phyloP scores from a whole-genome alignment of 495 filamentous ascomycete genomes.

The Podospora sp. region DNA sequence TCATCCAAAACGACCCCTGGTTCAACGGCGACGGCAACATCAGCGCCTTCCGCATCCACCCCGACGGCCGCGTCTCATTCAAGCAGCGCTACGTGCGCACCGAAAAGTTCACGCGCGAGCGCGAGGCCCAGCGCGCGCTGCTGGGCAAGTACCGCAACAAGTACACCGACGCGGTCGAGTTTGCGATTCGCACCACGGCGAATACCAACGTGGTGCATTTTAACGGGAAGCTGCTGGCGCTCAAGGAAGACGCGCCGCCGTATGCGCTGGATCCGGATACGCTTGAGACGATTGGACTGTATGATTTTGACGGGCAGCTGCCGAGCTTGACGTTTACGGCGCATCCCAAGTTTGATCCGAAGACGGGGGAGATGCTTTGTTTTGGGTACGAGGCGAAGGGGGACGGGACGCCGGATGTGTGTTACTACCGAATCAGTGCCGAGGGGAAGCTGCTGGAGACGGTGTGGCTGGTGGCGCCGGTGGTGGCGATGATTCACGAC shows the following conservation, averaged over 20 bases:
- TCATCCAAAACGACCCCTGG: conserved; percentile 23
- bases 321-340: conserved; percentile 57
- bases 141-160: conserved; percentile 55
- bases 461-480: conserved; percentile 48
- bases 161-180: conserved; percentile 51
- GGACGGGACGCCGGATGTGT: conserved; percentile 46
- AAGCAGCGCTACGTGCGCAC: conserved; percentile 53
- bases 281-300: conserved; percentile 51
- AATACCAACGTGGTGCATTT: conserved; percentile 57
- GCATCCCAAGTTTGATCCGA: conserved; percentile 59
- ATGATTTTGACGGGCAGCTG: conserved; percentile 57
- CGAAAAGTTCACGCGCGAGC: conserved; percentile 48
- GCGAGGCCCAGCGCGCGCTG: conserved; percentile 41
- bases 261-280: conserved; percentile 55
- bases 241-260: conserved; percentile 53
- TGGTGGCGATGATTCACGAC: conserved; percentile 56
- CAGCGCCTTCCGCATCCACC: conserved; percentile 52
- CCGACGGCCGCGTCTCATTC: conserved; percentile 49
- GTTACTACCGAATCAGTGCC: conserved; percentile 42
- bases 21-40: conserved; percentile 39
- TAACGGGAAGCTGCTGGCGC: conserved; percentile 50
- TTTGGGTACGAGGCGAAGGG: conserved; percentile 54
- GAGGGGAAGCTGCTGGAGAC: conserved; percentile 46
- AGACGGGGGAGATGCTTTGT: conserved; percentile 54
- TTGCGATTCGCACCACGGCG: conserved; percentile 46